Conservation (phyloP, 1,284 basidiomycete species). For the Moesziomyces aphidis region DNA sequence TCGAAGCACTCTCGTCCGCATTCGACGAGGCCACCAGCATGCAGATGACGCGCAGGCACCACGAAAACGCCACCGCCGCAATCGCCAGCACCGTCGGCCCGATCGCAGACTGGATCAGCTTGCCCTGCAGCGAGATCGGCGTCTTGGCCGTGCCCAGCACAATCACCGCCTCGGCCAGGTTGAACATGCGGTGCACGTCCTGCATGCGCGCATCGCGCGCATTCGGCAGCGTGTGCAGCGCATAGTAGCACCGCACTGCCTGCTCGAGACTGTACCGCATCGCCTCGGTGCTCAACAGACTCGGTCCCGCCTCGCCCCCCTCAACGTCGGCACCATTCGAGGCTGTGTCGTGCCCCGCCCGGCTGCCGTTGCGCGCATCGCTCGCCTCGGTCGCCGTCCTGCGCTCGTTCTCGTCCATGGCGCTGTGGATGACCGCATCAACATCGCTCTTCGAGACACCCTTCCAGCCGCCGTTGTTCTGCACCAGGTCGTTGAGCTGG, state of each 20-base stretch:
- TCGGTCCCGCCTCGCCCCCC: neutral
- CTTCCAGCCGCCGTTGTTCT: conserved; percentile 48
- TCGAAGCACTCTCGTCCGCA: neutral
- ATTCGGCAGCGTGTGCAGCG: conserved; percentile 35
- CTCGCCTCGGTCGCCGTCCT: conserved; percentile 4
- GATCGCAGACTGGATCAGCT: conserved; percentile 33
- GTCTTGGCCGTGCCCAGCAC: conserved; percentile 46
- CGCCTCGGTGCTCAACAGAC: conserved; percentile 23
- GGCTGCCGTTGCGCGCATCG: neutral
- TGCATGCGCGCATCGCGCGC: conserved; percentile 25
- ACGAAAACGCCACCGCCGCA: conserved; percentile 35
- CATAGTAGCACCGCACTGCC: conserved; percentile 36
- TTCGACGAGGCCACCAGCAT: conserved; percentile 14
- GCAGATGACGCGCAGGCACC: conserved; percentile 31
- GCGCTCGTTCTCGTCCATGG: conserved; percentile 25
- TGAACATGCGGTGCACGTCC: conserved; percentile 34
- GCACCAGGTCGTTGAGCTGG: conserved; percentile 43
- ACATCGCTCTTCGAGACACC: conserved; percentile 37
- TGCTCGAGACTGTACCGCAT: conserved; percentile 35
- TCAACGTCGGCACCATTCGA: conserved; percentile 1
- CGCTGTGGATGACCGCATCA: conserved; percentile 45
- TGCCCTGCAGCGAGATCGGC: conserved; percentile 37
- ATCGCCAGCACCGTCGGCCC: conserved; percentile 41
- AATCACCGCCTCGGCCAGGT: conserved; percentile 29
- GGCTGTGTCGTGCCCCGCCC: neutral